Conservation (phyloP, 192 early-diverging fungal genomes). For the Coemansia sp. region DNA sequence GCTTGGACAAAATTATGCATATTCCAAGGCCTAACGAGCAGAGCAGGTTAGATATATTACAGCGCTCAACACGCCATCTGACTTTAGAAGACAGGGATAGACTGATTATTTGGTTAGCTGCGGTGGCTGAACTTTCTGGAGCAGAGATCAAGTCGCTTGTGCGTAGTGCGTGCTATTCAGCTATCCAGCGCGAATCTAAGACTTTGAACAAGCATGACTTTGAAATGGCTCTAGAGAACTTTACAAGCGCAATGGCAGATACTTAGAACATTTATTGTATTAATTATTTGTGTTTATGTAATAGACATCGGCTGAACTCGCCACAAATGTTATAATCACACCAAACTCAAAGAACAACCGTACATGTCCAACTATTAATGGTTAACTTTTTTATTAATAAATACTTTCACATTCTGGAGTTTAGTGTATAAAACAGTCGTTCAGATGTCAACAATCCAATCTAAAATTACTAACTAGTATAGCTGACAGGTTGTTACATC, state of each 20-base stretch:
- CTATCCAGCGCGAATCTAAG: slow-evolving; percentile 23
- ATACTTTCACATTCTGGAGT: not conserved
- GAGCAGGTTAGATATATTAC: slow-evolving; percentile 67
- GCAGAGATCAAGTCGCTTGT: slow-evolving; percentile 43
- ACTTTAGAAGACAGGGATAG: slow-evolving; percentile 12
- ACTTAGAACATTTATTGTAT: not conserved
- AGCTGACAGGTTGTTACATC: slow-evolving; percentile 51
- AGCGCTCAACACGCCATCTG: slow-evolving; percentile 35
- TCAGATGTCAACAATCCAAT: not conserved
- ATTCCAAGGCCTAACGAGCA: slow-evolving; percentile 61
- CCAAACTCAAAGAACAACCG: not conserved
- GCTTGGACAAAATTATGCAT: slow-evolving; percentile 76
- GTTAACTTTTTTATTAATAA: no score
- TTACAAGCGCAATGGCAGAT: not conserved
- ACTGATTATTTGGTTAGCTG: slow-evolving; percentile 17
- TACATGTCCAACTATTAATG: not conserved
- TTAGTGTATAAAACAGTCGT: not conserved
- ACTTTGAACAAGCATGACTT: slow-evolving; percentile 14
- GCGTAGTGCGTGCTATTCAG: slow-evolving; percentile 41
- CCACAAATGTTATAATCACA: not conserved
- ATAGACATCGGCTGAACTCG: not conserved
- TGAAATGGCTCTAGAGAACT: slow-evolving; percentile 8
- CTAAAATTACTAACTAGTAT: not conserved
- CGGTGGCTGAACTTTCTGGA: slow-evolving; percentile 21
- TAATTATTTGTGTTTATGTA: not conserved